Base-by-base conservation (phyloP, 2,329 filamentous ascomycete species). In the Penicillium sp. region DNA sequence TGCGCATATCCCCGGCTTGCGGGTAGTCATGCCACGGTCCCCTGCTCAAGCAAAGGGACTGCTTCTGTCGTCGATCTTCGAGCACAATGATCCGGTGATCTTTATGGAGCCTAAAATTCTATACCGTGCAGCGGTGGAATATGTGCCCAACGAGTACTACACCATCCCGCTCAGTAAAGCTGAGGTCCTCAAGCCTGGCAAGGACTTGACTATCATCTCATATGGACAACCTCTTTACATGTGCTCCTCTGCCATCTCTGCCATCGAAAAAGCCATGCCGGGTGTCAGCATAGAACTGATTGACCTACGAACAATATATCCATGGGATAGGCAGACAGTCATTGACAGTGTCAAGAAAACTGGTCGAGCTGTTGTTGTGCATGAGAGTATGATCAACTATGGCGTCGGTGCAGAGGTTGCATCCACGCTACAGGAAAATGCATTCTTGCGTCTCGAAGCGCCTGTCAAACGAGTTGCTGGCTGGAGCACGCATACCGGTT, bases 101-200 rank as follows among this genome's bases (percentile, higher is more conserved):
- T 96, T 97, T 74, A 86, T 97, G 86, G 92, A 97, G 71, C 92
- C 92, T 41, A 97, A 97, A 76, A 89, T 94, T 43, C 78, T 97
- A 11, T 97, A 97, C 72, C 87, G 92, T 18, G 91, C 92, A 0
- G 90, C 92, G 0, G 90, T 96, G 27, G 92, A 97, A 73, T 90
- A 96, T 71, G 92, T 97, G 1, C 92, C 92, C 0, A 83, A 86
- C 1, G 87, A 85, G 19, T 78, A 89, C 3, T 97, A 94, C 70
- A 85, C 86, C n/a, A 81, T 97, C 13, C 91, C 91, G 0, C 79
- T 97, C 10, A 90, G 87, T 64, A 93, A 90, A 70, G 92, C 92
- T 0, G 91, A 97, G 69, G 75, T 96, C 0, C 70, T 97, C 19
- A 93, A 91, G 71, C 78, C 86, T 51, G 92, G 92, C 41, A 87